phyloP scores from a whole-genome alignment of 2,329 filamentous ascomycete genomes.

The Exophiala lecanii-corni region DNA sequence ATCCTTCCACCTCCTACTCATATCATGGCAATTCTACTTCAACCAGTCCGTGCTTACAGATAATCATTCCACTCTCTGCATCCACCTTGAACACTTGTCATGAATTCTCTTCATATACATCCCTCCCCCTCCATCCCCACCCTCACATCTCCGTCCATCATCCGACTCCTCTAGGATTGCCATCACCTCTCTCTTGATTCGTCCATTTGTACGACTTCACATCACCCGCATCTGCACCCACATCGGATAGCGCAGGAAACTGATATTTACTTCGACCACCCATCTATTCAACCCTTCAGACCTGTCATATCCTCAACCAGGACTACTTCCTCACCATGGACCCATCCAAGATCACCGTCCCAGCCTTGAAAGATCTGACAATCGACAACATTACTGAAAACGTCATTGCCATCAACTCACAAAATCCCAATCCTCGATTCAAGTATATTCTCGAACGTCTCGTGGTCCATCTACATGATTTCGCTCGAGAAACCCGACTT shows the following conservation, averaged over 20 bases:
- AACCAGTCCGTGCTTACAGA: too few species aligned
- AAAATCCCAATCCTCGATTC: slow-evolving; percentile 59
- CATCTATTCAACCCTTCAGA: too few species aligned
- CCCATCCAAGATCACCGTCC: slow-evolving; percentile 39
- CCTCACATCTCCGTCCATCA: background rate
- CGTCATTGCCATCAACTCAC: slow-evolving; percentile 64
- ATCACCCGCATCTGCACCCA: background rate
- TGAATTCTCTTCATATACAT: too few species aligned
- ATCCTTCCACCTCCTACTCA: too few species aligned
- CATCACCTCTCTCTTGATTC: background rate
- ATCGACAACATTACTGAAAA: slow-evolving; percentile 33
- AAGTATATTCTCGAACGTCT: slow-evolving; percentile 69
- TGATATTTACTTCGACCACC: too few species aligned
- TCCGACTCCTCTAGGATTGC: background rate
- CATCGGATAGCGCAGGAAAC: too few species aligned
- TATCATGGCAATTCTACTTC: too few species aligned
- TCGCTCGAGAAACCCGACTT: slow-evolving; percentile 71
- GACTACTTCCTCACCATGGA: too few species aligned
- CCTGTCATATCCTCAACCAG: too few species aligned
- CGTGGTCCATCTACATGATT: slow-evolving; percentile 75
- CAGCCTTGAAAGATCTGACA: slow-evolving; percentile 32
- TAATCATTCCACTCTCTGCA: too few species aligned
- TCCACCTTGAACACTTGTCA: too few species aligned
- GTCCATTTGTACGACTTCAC: background rate
- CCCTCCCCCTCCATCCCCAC: too few species aligned